These are phyloP conservation scores for Penicillium samsonianum DNA, from an alignment of 495 filamentous ascomycete species.

Conservation along the genomic window DNA sequence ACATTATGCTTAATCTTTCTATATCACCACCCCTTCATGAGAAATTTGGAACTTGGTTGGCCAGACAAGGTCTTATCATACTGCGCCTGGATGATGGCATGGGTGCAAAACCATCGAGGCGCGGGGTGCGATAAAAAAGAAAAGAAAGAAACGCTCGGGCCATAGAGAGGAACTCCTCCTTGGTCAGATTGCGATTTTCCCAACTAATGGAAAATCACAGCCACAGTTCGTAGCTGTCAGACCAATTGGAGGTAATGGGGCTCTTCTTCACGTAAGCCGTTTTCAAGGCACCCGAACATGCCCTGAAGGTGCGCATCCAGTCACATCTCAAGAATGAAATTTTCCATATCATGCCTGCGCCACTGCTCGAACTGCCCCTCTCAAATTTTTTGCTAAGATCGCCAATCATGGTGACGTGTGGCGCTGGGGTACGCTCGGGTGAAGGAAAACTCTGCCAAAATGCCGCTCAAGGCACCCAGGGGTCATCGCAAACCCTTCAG, in stretches of 20 bases:
- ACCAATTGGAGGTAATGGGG: not conserved
- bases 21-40: not conserved
- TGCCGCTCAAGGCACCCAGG: conserved; percentile 9
- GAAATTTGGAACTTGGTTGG: not conserved
- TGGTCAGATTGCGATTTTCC: not conserved
- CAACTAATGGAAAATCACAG: conserved; percentile 7
- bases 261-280: not conserved
- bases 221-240: not conserved
- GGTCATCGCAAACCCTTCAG: not conserved
- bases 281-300: not conserved
- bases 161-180: not conserved
- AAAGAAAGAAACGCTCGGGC: not conserved
- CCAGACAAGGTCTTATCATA: not conserved
- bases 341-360: conserved; percentile 5
- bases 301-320: not conserved
- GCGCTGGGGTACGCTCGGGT: not conserved
- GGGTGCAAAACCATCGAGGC: not conserved
- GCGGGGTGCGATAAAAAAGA: conserved; percentile 6
- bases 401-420: conserved; percentile 2
- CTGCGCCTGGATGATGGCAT: not conserved
- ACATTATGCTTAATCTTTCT: not conserved
- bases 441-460: conserved; percentile 2
- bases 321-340: not conserved
- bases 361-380: not conserved
- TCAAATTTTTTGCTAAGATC: not conserved